Evolutionary conservation across 176 grass and related monocot species (phyloP).

Genomic region (Musa acuminata): DNA sequence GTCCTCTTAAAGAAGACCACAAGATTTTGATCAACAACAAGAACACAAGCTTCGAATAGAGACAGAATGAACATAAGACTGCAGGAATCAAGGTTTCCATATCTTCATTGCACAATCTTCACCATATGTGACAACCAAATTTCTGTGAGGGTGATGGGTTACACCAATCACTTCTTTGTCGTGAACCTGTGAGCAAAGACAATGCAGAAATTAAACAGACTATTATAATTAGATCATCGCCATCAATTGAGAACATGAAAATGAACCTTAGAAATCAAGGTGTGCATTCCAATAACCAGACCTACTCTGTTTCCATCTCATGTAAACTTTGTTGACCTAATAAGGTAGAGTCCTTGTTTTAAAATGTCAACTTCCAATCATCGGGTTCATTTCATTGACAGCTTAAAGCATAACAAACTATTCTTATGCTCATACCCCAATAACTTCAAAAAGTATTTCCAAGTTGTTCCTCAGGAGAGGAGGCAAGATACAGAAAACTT

Average conservation of each 20-base stretch:
- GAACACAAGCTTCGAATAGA: slow-evolving; percentile 14
- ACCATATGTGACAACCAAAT: slow-evolving; percentile 73
- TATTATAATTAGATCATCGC: background rate
- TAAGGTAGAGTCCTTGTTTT: too few species aligned
- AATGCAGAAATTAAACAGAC: background rate
- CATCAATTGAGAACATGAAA: background rate
- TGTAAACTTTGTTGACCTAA: too few species aligned
- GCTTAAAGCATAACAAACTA: too few species aligned
- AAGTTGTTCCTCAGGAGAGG: too few species aligned
- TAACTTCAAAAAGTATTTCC: too few species aligned
- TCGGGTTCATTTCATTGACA: too few species aligned
- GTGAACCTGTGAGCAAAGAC: slow-evolving; percentile 25
- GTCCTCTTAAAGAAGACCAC: background rate
- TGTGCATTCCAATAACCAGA: background rate
- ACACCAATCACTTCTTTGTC: slow-evolving; percentile 94
- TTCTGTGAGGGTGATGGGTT: slow-evolving; percentile 81
- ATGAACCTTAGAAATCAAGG: background rate
- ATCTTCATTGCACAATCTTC: slow-evolving; percentile 96
- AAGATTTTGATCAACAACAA: background rate
- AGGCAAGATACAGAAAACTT: too few species aligned
- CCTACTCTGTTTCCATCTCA: too few species aligned
- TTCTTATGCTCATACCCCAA: too few species aligned
- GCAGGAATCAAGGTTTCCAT: slow-evolving; percentile 63
- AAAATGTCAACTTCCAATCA: too few species aligned
- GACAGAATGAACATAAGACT: slow-evolving; percentile 11